Conservation (phyloP, 2,329 filamentous ascomycete genomes). For the Emmonsiellopsis sp. region DNA sequence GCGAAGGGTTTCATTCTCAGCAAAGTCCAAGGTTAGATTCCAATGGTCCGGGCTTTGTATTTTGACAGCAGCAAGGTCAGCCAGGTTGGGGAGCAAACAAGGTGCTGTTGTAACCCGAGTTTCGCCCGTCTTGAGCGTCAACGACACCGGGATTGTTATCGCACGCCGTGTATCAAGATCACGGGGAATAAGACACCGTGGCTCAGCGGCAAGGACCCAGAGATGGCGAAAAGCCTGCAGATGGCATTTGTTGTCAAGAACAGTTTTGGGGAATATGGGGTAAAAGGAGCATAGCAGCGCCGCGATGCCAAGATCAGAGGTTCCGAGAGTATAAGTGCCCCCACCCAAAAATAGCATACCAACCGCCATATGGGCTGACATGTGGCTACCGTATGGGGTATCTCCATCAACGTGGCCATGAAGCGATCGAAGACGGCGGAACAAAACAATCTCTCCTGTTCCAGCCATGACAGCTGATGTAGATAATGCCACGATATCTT, state of each 20-base stretch:
- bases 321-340: slow-evolving; percentile 85
- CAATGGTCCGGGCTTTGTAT: slow-evolving; percentile 56
- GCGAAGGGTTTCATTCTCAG: slow-evolving; percentile 51
- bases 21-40: slow-evolving; percentile 71
- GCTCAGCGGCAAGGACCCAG: slow-evolving; percentile 89
- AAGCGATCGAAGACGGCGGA: slow-evolving; percentile 75
- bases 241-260: slow-evolving; percentile 90
- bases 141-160: slow-evolving; percentile 61
- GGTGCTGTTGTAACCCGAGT: slow-evolving; percentile 39
- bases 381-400: slow-evolving; percentile 84
- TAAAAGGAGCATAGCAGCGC: slow-evolving; percentile 87
- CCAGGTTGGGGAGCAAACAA: slow-evolving; percentile 45
- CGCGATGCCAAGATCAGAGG: slow-evolving; percentile 76
- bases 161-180: slow-evolving; percentile 78
- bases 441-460: slow-evolving; percentile 77
- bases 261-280: slow-evolving; percentile 77
- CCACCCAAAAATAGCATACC: slow-evolving; percentile 86
- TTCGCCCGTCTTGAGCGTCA: slow-evolving; percentile 47
- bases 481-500: slow-evolving; percentile 76
- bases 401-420: slow-evolving; percentile 79
- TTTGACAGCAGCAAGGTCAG: slow-evolving; percentile 29
- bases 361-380: slow-evolving; percentile 86
- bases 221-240: slow-evolving; percentile 94
- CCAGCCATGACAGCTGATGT: slow-evolving; percentile 89
- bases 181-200: slow-evolving; percentile 77